phyloP scores from a whole-genome alignment of 148 eudicot genomes.

The Selenicereus undatus region DNA sequence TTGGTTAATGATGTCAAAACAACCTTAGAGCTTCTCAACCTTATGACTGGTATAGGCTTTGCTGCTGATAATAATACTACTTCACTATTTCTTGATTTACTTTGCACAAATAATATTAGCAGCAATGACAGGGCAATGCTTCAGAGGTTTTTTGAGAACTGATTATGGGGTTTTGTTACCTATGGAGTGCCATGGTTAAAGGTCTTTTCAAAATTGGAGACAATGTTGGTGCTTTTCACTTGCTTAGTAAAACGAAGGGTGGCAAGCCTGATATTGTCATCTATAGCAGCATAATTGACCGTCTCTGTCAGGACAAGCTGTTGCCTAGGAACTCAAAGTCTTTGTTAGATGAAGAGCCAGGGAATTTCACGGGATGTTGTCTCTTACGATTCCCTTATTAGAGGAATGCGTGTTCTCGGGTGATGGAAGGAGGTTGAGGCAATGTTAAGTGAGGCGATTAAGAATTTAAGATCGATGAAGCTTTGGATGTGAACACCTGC shows the following conservation, averaged over 20 bases:
- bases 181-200: slow-evolving; percentile 25
- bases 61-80: too few relatives aligned
- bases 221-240: slow-evolving; percentile 22
- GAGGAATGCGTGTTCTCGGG: slow-evolving; percentile 2
- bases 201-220: slow-evolving; percentile 39
- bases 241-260: slow-evolving; percentile 20
- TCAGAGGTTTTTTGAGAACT: too few relatives aligned
- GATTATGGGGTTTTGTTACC: not conserved
- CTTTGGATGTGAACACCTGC: not conserved
- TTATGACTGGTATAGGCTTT: too few relatives aligned
- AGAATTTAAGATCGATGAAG: not conserved
- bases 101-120: too few relatives aligned
- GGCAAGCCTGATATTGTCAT: slow-evolving; percentile 13
- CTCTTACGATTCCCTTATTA: too few relatives aligned
- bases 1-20: too few relatives aligned
- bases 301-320: slow-evolving; percentile 9
- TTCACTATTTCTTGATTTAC: too few relatives aligned
- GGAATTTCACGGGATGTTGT: not conserved
- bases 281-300: slow-evolving; percentile 19
- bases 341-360: slow-evolving; percentile 18
- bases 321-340: slow-evolving; percentile 8
- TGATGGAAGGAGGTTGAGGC: slow-evolving; percentile 3
- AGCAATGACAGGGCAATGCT: too few relatives aligned
- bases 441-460: not conserved
- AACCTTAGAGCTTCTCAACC: too few relatives aligned